phyloP scores from a whole-genome alignment of 2,329 filamentous ascomycete genomes.

The Fusarium sulawesiense region DNA sequence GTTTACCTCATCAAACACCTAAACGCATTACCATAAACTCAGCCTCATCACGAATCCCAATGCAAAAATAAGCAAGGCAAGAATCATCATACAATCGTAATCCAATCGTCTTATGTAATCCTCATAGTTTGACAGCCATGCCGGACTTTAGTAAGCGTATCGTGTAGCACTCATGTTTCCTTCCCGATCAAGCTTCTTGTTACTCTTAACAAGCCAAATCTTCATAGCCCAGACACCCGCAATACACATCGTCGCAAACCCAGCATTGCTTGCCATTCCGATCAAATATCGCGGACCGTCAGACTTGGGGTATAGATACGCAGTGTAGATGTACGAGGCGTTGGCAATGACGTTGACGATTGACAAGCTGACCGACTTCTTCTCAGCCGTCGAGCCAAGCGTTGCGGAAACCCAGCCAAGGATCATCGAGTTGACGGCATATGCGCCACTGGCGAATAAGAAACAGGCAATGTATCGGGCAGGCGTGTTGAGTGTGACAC shows the following conservation, averaged over 20 bases:
- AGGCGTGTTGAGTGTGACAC: constrained; percentile 46
- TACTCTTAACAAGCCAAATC: constrained; percentile 41
- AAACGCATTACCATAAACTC: not conserved
- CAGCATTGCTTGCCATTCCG: constrained; percentile 51
- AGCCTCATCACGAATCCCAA: not conserved
- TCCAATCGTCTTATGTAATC: too few relatives aligned
- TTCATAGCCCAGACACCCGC: constrained; percentile 42
- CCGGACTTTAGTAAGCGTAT: constrained; percentile 25
- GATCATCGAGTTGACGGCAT: constrained; percentile 56
- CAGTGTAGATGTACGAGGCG: constrained; percentile 58
- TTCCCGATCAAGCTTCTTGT: constrained; percentile 42
- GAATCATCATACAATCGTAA: not conserved
- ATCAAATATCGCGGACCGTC: constrained; percentile 56
- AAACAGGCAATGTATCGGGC: constrained; percentile 52
- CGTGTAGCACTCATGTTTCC: constrained; percentile 17
- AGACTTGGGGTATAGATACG: constrained; percentile 56
- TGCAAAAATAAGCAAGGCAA: not conserved
- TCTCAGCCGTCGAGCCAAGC: constrained; percentile 57
- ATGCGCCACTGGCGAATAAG: constrained; percentile 51
- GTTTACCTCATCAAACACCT: not conserved
- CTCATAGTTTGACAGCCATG: not conserved
- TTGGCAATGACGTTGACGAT: constrained; percentile 59
- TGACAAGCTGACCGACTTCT: constrained; percentile 56
- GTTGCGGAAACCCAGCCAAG: constrained; percentile 57
- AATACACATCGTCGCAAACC: constrained; percentile 44